phyloP scores from a whole-genome alignment of 441 rosid species.

The Pelargonium citronellum region DNA sequence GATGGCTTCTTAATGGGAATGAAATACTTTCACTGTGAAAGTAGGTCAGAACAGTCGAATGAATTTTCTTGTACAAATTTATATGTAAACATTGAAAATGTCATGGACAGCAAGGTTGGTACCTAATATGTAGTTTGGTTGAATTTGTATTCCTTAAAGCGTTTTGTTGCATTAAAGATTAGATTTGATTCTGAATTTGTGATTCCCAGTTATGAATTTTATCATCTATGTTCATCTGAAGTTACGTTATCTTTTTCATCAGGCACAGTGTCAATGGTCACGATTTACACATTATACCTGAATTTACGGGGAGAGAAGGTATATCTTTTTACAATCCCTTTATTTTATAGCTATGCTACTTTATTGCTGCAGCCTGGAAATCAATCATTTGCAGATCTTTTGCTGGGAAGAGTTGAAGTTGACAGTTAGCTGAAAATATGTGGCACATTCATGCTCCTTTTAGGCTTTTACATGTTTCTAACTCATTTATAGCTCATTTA shows the following conservation, averaged over 20 bases:
- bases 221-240: too few relatives aligned
- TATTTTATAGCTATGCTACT: not conserved
- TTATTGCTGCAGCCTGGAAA: not conserved
- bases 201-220: too few relatives aligned
- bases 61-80: constrained; percentile 4
- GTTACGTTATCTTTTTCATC: too few relatives aligned
- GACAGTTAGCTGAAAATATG: not conserved
- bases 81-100: not conserved
- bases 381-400: not conserved
- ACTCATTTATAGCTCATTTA: too few relatives aligned
- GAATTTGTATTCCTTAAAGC: not conserved
- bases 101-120: constrained; percentile 15
- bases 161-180: not conserved
- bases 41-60: not conserved
- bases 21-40: not conserved
- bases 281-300: too few relatives aligned
- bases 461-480: not conserved
- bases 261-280: too few relatives aligned
- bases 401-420: not conserved
- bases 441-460: not conserved
- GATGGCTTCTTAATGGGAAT: not conserved
- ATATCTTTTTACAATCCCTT: not conserved
- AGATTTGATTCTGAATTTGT: too few relatives aligned
- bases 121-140: not conserved
- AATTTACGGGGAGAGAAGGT: too few relatives aligned